A percentile compares a stretch with the other conserved stretches of the same genome.
Conservation (phyloP, 2,329 filamentous ascomycete species). For the Teratosphaeria gauchensis region DNA sequence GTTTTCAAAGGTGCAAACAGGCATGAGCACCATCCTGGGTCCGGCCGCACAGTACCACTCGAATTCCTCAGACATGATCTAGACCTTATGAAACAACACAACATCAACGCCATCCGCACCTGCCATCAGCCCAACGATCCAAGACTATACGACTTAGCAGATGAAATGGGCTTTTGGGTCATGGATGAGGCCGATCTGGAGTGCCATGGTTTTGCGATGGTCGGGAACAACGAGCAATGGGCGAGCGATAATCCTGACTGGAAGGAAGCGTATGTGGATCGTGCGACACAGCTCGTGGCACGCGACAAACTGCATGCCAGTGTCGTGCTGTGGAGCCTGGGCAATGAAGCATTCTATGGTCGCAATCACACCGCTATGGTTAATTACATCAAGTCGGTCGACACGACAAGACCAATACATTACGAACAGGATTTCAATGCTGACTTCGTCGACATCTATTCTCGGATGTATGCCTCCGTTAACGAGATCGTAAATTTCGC, state of each 20-base stretch:
- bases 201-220: constrained; percentile 33
- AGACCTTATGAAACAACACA: constrained; percentile 59
- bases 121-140: constrained; percentile 60
- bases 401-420: constrained; percentile 51
- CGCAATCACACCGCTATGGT: constrained; percentile 60
- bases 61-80: constrained; percentile 55
- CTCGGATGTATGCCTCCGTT: constrained; percentile 55
- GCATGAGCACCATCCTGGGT: constrained; percentile 59
- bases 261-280: constrained; percentile 56
- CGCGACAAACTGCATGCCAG: constrained; percentile 62
- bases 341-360: constrained; percentile 66
- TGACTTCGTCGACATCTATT: constrained; percentile 54
- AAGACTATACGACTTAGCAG: constrained; percentile 49
- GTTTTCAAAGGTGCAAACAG: constrained; percentile 57
- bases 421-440: constrained; percentile 57
- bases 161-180: constrained; percentile 59
- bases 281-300: constrained; percentile 53
- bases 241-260: constrained; percentile 53
- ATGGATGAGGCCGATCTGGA: constrained; percentile 47
- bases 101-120: constrained; percentile 60
- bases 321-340: constrained; percentile 65
- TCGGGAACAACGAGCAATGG: constrained; percentile 40
- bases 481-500: constrained; percentile 42
- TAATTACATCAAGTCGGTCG: constrained; percentile 48
- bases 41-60: constrained; percentile 53